These are phyloP conservation scores for Detonula confervacea DNA, from an alignment of 352 stramenopile species.

Conservation along the genomic window DNA sequence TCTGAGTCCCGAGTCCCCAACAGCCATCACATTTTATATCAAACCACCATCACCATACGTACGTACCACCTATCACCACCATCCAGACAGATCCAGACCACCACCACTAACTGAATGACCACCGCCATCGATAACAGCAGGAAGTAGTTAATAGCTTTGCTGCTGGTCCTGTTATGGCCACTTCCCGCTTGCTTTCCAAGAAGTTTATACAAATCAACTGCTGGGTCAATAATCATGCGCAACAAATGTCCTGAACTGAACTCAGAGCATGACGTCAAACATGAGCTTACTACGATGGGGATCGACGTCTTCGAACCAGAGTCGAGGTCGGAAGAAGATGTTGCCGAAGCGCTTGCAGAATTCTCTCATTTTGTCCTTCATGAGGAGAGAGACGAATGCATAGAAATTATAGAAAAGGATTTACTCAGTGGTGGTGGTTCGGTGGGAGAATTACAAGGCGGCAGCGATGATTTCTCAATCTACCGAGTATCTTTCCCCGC, in stretches of 20 bases:
- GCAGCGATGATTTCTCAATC: constrained; percentile 55
- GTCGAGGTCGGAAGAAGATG: constrained; percentile 44
- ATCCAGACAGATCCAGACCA: no score
- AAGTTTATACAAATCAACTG: no score
- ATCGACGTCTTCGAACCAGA: constrained; percentile 50
- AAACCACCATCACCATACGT: no score
- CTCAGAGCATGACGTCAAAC: constrained; percentile 26
- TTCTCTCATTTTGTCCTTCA: constrained; percentile 65
- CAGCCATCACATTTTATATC: no score
- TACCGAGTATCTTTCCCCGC: constrained; percentile 61
- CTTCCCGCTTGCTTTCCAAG: no score
- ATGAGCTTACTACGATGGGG: constrained; percentile 28
- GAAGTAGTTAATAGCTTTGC: no score
- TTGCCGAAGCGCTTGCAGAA: constrained; percentile 42
- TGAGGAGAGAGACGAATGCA: constrained; percentile 40
- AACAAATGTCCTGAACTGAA: constrained; percentile 15
- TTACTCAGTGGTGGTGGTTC: constrained; percentile 28
- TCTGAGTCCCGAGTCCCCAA: no score
- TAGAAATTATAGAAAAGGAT: constrained; percentile 58
- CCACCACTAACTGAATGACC: no score
- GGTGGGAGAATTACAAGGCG: constrained; percentile 66
- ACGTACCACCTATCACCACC: no score
- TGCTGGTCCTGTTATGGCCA: no score
- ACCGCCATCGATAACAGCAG: no score
- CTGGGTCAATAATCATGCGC: no score